phyloP scores from a whole-genome alignment of 306 rosid species.

The Quercus gilva region DNA sequence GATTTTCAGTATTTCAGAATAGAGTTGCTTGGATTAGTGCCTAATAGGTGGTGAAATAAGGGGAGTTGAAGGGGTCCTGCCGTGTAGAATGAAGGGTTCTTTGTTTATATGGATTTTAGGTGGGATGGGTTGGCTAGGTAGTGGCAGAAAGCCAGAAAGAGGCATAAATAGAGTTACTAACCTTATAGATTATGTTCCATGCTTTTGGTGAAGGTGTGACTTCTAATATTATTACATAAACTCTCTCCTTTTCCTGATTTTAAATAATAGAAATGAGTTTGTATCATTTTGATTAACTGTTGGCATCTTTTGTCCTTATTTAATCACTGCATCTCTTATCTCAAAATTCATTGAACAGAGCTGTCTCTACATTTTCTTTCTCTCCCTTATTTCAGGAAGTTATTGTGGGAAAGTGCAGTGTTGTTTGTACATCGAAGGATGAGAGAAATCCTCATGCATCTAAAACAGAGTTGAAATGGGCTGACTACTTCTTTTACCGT shows the following conservation, averaged over 20 bases:
- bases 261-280: too few relatives aligned
- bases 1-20: not conserved
- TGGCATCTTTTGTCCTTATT: too few relatives aligned
- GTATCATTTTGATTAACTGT: too few relatives aligned
- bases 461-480: conserved; percentile 34
- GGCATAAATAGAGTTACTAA: too few relatives aligned
- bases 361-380: too few relatives aligned
- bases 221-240: too few relatives aligned
- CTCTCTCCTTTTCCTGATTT: too few relatives aligned
- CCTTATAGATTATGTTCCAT: too few relatives aligned
- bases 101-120: not conserved
- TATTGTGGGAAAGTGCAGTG: conserved; percentile 53
- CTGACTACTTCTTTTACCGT: conserved; percentile 45
- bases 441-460: conserved; percentile 52
- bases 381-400: conserved; percentile 44
- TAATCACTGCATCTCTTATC: too few relatives aligned
- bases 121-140: not conserved
- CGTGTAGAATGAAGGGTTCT: not conserved
- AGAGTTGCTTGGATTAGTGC: not conserved
- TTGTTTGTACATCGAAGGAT: conserved; percentile 62
- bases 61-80: not conserved
- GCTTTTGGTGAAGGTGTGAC: too few relatives aligned
- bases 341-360: too few relatives aligned
- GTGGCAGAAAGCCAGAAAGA: too few relatives aligned
- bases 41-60: not conserved